phyloP scores from a whole-genome alignment of 164 flowering plant genomes.

The Stephania cephalantha region DNA sequence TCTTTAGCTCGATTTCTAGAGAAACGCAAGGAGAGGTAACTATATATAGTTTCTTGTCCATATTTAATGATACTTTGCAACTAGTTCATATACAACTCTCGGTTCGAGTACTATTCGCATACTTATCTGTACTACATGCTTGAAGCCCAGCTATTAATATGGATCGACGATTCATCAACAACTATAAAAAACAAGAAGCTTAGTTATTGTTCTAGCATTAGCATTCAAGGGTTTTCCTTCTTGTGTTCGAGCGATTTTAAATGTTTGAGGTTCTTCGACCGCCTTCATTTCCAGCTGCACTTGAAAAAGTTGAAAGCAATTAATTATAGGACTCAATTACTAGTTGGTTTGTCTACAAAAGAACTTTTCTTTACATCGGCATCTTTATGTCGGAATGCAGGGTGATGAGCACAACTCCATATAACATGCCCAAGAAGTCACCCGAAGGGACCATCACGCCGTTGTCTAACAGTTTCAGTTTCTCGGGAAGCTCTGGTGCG shows the following conservation, averaged over 20 bases:
- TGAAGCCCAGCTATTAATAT: background rate
- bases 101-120: background rate
- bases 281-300: background rate
- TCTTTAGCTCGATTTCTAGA: conserved; percentile 82
- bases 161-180: background rate
- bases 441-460: conserved; percentile 16
- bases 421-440: conserved; percentile 28
- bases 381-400: conserved; percentile 22
- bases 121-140: background rate
- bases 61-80: background rate
- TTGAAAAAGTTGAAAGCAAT: background rate
- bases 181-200: background rate
- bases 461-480: conserved; percentile 20
- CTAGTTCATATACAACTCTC: background rate
- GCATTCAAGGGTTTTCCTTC: background rate
- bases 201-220: background rate
- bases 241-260: too few species aligned
- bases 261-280: background rate
- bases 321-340: background rate
- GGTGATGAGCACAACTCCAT: conserved; percentile 37
- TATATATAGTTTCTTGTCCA: background rate
- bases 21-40: conserved; percentile 87
- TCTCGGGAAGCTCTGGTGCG: conserved; percentile 12
- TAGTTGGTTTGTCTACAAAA: background rate
- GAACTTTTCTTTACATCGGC: background rate